These are phyloP conservation scores for Pseudotsuga menziesii DNA, from an alignment of 75 land plant species.

Conservation along the genomic window DNA sequence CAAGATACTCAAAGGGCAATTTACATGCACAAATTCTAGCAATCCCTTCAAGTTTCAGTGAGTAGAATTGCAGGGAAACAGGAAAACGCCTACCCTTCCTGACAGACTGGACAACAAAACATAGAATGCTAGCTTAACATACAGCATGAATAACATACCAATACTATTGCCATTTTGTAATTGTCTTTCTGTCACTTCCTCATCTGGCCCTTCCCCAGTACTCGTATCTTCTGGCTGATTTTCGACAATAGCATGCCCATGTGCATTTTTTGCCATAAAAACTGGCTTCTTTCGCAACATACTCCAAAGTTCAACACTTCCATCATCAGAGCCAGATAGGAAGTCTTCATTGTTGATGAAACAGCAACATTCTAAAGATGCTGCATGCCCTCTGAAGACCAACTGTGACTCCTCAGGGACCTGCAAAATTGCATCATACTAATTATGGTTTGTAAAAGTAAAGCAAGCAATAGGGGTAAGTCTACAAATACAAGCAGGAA, in stretches of 20 bases:
- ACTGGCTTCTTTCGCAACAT: conserved; percentile 74
- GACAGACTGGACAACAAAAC: neutral
- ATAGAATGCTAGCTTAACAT: neutral
- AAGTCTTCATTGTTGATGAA: conserved; percentile 82
- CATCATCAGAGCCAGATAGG: conserved; percentile 96
- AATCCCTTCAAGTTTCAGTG: neutral
- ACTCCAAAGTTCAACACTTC: conserved; percentile 89
- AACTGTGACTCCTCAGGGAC: conserved; percentile 88
- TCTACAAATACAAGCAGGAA: neutral
- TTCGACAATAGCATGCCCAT: conserved; percentile 28
- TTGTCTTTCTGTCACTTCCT: neutral
- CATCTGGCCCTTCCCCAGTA: conserved; percentile 12
- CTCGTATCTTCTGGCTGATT: neutral
- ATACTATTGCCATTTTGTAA: neutral
- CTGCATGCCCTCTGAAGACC: conserved; percentile 79
- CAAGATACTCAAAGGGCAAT: too few species aligned
- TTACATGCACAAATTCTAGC: neutral
- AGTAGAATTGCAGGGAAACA: neutral
- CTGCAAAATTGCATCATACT: conserved; percentile 20
- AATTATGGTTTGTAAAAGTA: neutral
- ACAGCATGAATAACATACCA: conserved; percentile 3
- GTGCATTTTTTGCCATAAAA: conserved; percentile 78
- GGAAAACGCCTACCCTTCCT: neutral
- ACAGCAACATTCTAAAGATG: conserved; percentile 90
- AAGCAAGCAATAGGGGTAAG: neutral